Evolutionary conservation across 148 eudicot genomes (phyloP), one percentile per base, ranked within the genome.

Genomic region (Vaccinium myrtillus): DNA sequence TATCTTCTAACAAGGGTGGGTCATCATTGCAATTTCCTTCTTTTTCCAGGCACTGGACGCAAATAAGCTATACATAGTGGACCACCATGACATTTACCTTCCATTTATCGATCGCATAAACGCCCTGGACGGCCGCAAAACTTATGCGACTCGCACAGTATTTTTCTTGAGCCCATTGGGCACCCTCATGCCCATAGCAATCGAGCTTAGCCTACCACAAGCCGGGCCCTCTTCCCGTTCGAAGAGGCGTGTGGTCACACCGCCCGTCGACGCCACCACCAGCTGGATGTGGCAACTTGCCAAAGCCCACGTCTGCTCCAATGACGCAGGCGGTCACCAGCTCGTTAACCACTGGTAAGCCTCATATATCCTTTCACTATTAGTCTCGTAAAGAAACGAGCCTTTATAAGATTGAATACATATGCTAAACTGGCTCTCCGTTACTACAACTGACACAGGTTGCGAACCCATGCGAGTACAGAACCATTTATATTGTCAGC

Each of bases 321-420:
- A 96, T 21, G 99, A 96, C 83, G 98, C 99, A 11, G 96, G 97
- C 9, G 98, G 90, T 12, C 99, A 96, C 90, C 99, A 96, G 87
- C 98, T 96, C 3, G 92, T 93, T 48, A 89, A 96, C 81, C 99
- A 96, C 86, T 96, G 99, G 99, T 95, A 83, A 82, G 91, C 39
- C 3, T 63, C n/a, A n/a, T 21, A 6, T 59, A 19, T 59, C 25
- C 8, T 3, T 61, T 61, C 67, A 21, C 25, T 8, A 21, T 61
- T 10, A 5, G 59, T 56, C 59, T 56, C 21, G 21, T 8, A n/a
- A 63, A 9, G 39, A 36, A 32, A 36, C 67, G 2, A 61, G 2
- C 25, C 3, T 63, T 63, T 12, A 23, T 63, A 8, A 2, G 9
- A 21, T 9, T 15, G 69, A 36, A 43, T 7, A 43, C 6, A 43